Evolutionary conservation across 2,329 filamentous ascomycete genomes (phyloP).

Genomic region (Colletotrichum echinochloae): DNA sequence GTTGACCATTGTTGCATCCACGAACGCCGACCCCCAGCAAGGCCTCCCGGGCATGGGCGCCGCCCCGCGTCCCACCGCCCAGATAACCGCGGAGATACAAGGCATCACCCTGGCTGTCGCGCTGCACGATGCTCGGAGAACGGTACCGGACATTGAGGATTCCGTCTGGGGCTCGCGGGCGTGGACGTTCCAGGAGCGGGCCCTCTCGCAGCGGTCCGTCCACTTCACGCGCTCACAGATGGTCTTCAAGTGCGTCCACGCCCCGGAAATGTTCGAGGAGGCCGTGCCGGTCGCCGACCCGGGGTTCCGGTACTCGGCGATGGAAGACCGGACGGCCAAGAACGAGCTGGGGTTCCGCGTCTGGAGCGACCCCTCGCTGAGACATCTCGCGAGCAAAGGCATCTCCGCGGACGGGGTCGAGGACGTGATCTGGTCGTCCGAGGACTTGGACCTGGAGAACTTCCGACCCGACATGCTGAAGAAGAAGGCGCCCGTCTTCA

Average conservation of each 20-base stretch:
- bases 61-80: not conserved
- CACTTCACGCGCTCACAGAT: conserved; percentile 41
- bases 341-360: not conserved
- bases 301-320: not conserved
- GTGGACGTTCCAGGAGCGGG: conserved; percentile 45
- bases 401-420: not conserved
- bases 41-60: not conserved
- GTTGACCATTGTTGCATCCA: not conserved
- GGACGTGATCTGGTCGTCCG: not conserved
- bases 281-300: not conserved
- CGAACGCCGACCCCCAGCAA: not conserved
- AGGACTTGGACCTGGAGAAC: not conserved
- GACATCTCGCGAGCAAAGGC: not conserved
- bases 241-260: conserved; percentile 40
- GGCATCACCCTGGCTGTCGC: not conserved
- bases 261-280: not conserved
- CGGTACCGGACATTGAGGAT: not conserved
- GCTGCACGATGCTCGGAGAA: not conserved
- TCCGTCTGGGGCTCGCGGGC: conserved; percentile 34
- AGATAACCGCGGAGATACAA: not conserved
- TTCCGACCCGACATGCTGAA: not conserved
- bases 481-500: not conserved
- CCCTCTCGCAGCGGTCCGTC: conserved; percentile 41
- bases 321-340: not conserved
- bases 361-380: not conserved